Conservation (phyloP, 2,329 filamentous ascomycete species). For the Aspergillus ibericus region DNA sequence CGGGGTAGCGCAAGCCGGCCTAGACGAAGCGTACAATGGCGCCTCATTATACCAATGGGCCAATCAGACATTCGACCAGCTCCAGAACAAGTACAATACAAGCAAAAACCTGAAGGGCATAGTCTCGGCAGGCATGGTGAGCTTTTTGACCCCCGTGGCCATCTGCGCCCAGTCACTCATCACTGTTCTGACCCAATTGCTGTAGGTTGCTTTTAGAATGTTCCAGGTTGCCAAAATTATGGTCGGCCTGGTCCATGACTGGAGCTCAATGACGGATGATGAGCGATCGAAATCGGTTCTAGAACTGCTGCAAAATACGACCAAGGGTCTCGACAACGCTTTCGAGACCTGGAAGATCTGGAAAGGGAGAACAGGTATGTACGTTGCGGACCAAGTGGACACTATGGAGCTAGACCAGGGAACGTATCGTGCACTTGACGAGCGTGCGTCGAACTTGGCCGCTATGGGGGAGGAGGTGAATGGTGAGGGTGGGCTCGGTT, state of each 20-base stretch:
- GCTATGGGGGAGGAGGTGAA: neutral
- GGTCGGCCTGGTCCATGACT: neutral
- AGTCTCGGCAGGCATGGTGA: neutral
- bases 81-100: too few species aligned
- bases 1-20: neutral
- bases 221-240: neutral
- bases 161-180: too few species aligned
- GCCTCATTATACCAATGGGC: too few species aligned
- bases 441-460: neutral
- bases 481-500: neutral
- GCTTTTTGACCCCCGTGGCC: too few species aligned
- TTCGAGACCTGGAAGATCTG: neutral
- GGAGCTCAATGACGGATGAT: neutral
- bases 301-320: neutral
- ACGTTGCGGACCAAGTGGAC: neutral
- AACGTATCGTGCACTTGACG: neutral
- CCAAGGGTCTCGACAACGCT: neutral
- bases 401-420: neutral
- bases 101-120: too few species aligned
- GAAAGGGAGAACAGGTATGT: neutral
- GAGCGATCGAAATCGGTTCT: neutral
- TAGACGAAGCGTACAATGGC: too few species aligned
- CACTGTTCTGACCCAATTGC: neutral
- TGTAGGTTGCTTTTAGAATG: neutral
- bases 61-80: too few species aligned